A percentile compares a stretch with the other conserved stretches of the same genome.
These are phyloP conservation scores for Talaromyces sp. DNA, from an alignment of 2,329 filamentous ascomycete genomes.

Conservation along the genomic window DNA sequence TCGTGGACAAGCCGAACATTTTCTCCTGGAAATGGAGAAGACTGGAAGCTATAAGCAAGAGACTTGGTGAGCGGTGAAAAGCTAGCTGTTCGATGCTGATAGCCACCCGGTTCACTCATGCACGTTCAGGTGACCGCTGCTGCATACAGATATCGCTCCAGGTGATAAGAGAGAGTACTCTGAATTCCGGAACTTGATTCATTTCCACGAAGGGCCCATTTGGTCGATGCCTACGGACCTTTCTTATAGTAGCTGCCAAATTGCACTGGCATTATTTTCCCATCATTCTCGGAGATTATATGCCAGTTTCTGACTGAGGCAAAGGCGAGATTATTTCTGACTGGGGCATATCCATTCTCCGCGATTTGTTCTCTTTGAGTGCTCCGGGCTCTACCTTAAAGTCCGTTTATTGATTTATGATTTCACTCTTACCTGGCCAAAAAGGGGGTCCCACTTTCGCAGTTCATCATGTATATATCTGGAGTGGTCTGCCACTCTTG, in stretches of 20 bases:
- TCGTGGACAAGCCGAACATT: conserved; percentile 51
- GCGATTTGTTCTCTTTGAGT: not conserved
- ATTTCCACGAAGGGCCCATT: not conserved
- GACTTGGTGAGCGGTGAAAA: conserved; percentile 53
- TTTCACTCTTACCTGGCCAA: not conserved
- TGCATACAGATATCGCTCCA: not conserved
- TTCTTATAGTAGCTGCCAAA: not conserved
- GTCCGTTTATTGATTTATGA: not conserved
- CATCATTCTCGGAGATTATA: not conserved
- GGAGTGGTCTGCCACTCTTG: not conserved
- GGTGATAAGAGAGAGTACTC: not conserved
- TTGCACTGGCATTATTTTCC: not conserved
- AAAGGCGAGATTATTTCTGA: not conserved
- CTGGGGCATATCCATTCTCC: too few relatives aligned
- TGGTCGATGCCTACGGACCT: not conserved
- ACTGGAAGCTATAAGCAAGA: conserved; percentile 61
- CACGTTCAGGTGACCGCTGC: not conserved
- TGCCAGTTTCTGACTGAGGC: too few relatives aligned
- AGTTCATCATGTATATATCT: not conserved
- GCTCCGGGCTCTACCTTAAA: not conserved
- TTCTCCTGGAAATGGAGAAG: conserved; percentile 56
- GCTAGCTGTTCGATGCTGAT: not conserved
- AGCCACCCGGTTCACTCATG: not conserved
- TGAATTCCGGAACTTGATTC: not conserved
- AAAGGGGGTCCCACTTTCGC: not conserved